Percentiles rank a stretch among this genome's conserved stretches.
Conservation (phyloP, 2,329 filamentous ascomycete genomes). For the Apiospora arundinis region DNA sequence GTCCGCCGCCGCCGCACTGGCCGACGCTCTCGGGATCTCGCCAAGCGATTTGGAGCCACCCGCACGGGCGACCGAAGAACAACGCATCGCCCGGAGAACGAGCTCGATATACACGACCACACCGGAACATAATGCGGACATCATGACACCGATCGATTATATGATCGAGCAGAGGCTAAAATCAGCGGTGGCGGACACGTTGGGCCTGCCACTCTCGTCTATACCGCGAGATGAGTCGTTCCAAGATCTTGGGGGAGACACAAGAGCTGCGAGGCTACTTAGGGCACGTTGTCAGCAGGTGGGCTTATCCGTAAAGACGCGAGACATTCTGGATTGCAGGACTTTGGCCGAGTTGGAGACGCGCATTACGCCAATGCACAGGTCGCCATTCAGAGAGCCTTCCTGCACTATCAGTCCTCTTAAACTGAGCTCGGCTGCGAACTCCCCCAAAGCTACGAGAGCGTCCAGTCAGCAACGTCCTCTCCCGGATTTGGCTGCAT, state of each 20-base stretch:
- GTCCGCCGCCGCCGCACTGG: slow-evolving; percentile 34
- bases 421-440: slow-evolving; percentile 29
- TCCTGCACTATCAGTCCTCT: slow-evolving; percentile 32
- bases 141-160: slow-evolving; percentile 24
- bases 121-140: not conserved
- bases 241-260: slow-evolving; percentile 50
- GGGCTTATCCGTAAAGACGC: slow-evolving; percentile 44
- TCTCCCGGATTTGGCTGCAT: slow-evolving; percentile 25
- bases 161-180: slow-evolving; percentile 41
- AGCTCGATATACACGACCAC: slow-evolving; percentile 34
- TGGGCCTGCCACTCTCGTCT: slow-evolving; percentile 40
- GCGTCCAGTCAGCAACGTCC: slow-evolving; percentile 21
- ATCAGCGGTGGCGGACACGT: slow-evolving; percentile 44
- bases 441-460: not conserved
- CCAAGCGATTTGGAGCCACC: slow-evolving; percentile 37
- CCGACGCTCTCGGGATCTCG: slow-evolving; percentile 37
- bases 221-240: slow-evolving; percentile 51
- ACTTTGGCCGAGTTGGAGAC: slow-evolving; percentile 54
- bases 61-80: slow-evolving; percentile 20
- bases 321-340: slow-evolving; percentile 50
- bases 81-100: slow-evolving; percentile 22
- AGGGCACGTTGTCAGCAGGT: slow-evolving; percentile 43
- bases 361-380: slow-evolving; percentile 42
- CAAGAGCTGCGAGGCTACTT: slow-evolving; percentile 42
- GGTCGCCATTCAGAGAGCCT: slow-evolving; percentile 24